phyloP scores from a whole-genome alignment of 495 filamentous ascomycete species.

The Monascus purpureus region DNA sequence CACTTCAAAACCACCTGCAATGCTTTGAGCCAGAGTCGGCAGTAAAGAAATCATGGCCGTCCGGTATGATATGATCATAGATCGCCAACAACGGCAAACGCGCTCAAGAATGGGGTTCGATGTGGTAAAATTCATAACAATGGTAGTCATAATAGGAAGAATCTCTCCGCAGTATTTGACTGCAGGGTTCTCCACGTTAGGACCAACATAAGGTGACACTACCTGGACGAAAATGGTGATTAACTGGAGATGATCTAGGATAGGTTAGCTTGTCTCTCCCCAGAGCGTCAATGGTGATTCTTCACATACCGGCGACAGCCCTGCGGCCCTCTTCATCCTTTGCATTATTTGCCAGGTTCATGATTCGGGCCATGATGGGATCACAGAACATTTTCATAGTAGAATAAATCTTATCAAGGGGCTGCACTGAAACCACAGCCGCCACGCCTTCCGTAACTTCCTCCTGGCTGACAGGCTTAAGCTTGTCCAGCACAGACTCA shows the following conservation, averaged over 20 bases:
- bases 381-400: constrained; percentile 88
- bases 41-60: constrained; percentile 77
- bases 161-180: constrained; percentile 95
- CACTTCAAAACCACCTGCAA: constrained; percentile 67
- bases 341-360: constrained; percentile 74
- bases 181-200: constrained; percentile 66
- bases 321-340: constrained; percentile 66
- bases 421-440: constrained; percentile 76
- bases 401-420: constrained; percentile 60
- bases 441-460: constrained; percentile 94
- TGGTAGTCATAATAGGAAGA: constrained; percentile 68
- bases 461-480: constrained; percentile 77
- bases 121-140: constrained; percentile 70
- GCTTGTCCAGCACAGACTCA: constrained; percentile 67
- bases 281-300: not conserved
- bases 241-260: constrained; percentile 70
- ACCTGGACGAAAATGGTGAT: constrained; percentile 78
- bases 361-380: constrained; percentile 73
- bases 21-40: constrained; percentile 70
- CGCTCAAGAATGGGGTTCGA: constrained; percentile 84
- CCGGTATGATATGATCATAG: constrained; percentile 91
- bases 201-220: constrained; percentile 63
- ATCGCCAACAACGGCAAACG: constrained; percentile 85
- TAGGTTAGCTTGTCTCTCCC: constrained; percentile 9
- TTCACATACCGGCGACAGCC: constrained; percentile 59